These are phyloP conservation scores for Penicillium argentinense DNA, from an alignment of 495 filamentous ascomycete species.

Conservation along the genomic window DNA sequence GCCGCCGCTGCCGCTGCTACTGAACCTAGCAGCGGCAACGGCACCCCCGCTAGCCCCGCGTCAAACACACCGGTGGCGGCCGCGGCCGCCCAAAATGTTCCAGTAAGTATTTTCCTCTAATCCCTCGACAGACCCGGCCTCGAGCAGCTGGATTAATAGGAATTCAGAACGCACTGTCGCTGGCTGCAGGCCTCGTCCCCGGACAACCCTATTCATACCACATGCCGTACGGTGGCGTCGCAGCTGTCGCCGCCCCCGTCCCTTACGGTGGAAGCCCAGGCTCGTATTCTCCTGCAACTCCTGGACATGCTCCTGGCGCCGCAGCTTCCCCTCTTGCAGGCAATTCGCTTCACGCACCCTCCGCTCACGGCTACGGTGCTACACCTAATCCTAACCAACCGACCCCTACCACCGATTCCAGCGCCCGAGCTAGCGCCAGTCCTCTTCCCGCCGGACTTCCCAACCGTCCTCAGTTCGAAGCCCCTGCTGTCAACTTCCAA, in stretches of 20 bases:
- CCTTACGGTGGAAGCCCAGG: constrained; percentile 44
- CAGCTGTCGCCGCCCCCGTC: constrained; percentile 35
- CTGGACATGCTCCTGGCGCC: constrained; percentile 32
- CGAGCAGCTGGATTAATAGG: constrained; percentile 5
- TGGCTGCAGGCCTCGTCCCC: constrained; percentile 19
- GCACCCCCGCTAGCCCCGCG: constrained; percentile 57
- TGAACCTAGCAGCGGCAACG: constrained; percentile 59
- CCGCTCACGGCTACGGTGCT: constrained; percentile 26
- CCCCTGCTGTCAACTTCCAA: constrained; percentile 54
- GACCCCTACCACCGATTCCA: constrained; percentile 38
- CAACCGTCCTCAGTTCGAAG: constrained; percentile 60
- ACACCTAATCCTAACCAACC: constrained; percentile 38
- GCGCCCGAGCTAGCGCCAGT: constrained; percentile 47
- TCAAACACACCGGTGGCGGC: constrained; percentile 53
- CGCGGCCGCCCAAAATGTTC: too few species aligned
- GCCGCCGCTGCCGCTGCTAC: constrained; percentile 56
- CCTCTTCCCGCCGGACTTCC: constrained; percentile 59
- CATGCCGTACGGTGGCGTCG: constrained; percentile 35
- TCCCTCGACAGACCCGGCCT: not conserved
- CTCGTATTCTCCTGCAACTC: constrained; percentile 36
- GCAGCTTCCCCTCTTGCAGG: constrained; percentile 37
- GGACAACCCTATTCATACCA: constrained; percentile 36
- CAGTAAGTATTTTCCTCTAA: constrained; percentile 51
- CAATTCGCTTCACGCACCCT: constrained; percentile 41
- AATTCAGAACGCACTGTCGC: constrained; percentile 27